These are phyloP conservation scores for Lindgomyces ingoldianus DNA, from an alignment of 495 filamentous ascomycete genomes.

Conservation along the genomic window DNA sequence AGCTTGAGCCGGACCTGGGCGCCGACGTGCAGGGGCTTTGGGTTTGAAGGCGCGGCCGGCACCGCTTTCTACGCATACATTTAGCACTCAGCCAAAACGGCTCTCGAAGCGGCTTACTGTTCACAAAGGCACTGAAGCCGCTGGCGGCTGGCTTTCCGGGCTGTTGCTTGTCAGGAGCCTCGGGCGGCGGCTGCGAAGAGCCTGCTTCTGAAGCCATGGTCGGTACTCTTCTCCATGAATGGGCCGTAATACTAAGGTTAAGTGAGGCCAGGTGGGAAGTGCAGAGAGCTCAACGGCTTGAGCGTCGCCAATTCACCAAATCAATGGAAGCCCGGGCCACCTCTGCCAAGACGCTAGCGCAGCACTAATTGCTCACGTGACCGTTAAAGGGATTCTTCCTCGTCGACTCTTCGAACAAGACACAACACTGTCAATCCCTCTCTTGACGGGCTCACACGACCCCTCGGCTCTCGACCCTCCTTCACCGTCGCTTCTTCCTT, in stretches of 20 bases:
- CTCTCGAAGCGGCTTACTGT: slow-evolving; percentile 49
- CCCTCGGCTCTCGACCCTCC: not conserved
- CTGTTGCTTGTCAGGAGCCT: slow-evolving; percentile 26
- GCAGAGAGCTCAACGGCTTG: too few relatives aligned
- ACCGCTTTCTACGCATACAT: not conserved
- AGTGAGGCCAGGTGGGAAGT: too few relatives aligned
- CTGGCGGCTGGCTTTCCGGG: slow-evolving; percentile 47
- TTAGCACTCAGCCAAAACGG: not conserved
- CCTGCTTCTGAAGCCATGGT: slow-evolving; percentile 21
- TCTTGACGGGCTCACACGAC: slow-evolving; percentile 2
- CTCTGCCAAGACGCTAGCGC: slow-evolving; percentile 2
- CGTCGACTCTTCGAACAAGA: not conserved
- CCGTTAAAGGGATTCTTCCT: not conserved
- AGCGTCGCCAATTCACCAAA: not conserved
- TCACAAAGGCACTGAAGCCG: slow-evolving; percentile 58
- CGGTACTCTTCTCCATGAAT: not conserved
- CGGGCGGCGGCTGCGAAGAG: slow-evolving; percentile 24
- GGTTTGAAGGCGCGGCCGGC: slow-evolving; percentile 45
- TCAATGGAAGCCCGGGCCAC: not conserved
- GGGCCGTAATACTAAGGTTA: not conserved
- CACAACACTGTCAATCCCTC: not conserved
- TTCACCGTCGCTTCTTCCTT: not conserved
- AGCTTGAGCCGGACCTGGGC: slow-evolving; percentile 29
- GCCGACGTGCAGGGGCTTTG: slow-evolving; percentile 38
- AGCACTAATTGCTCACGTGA: not conserved